These are phyloP conservation scores for Myxozyma nipponensis DNA, from an alignment of 805 yeast species.

Conservation along the genomic window DNA sequence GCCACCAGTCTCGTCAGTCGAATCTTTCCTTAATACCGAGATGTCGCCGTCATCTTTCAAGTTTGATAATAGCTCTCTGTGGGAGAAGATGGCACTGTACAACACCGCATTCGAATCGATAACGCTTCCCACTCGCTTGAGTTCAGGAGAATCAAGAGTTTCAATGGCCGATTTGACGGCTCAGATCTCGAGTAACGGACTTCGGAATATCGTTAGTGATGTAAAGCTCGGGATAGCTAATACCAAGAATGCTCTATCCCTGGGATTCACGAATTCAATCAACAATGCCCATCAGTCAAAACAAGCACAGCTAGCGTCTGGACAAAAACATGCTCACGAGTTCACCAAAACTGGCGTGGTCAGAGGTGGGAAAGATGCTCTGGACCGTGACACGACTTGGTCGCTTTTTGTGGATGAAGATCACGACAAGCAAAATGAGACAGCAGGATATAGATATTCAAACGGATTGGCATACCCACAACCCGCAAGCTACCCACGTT, in stretches of 20 bases:
- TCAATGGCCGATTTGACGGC: constrained; percentile 8
- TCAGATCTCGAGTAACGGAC: constrained; percentile 7
- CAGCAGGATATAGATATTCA: background rate
- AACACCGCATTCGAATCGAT: constrained; percentile 24
- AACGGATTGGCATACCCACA: background rate
- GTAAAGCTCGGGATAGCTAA: constrained; percentile 9
- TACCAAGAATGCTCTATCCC: background rate
- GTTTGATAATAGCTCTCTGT: constrained; percentile 12
- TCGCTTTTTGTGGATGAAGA: background rate
- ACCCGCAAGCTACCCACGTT: constrained; percentile 3
- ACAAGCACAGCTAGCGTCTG: background rate
- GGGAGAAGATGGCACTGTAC: constrained; percentile 25
- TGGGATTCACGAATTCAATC: constrained; percentile 3
- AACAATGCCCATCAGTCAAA: constrained; percentile 2
- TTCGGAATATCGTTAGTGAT: constrained; percentile 5
- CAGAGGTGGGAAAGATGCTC: background rate
- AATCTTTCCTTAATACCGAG: background rate
- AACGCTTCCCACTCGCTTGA: constrained; percentile 23
- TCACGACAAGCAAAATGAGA: background rate
- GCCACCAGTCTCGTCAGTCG: background rate
- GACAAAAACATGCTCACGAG: background rate
- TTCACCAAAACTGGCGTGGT: constrained; percentile 5
- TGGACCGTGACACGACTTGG: background rate
- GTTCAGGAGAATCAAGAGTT: background rate
- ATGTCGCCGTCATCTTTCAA: background rate